Base-by-base conservation (phyloP, 495 filamentous ascomycete genomes). In the Parathielavia appendiculata region DNA sequence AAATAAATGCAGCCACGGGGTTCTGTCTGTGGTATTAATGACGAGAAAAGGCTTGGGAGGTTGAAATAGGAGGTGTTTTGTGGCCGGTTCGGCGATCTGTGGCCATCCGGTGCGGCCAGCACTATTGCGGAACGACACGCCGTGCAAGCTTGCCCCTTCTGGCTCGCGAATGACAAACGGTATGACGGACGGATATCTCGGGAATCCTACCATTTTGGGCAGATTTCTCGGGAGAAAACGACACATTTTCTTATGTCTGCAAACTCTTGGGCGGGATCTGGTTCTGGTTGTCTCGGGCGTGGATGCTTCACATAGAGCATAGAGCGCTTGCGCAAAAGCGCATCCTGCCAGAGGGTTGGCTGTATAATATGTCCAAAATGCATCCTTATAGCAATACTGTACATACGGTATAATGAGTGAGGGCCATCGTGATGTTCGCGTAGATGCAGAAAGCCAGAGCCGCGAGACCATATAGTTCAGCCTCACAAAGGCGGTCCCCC, bases 1-100 rank as follows among this genome's bases (percentile, higher is more conserved):
- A 78, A 78, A 68, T 79, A 78, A 76, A 34, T 51, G 48, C 17
- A 17, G n/a, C 47, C 13, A 54, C 7, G 7, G 14, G 9, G 10
- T 38, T 30, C n/a, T 35, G 23, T 26, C 5, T 8, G 32, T 16
- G 36, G 36, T 40, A 8, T 26, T 23, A 30, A 39, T 26, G 45
- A 26, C 8, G 41, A 20, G 13, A 19, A 35, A 23, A 44, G 43
- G 38, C 26, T 20, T 32, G 1, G 34, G 51, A 35, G 17, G 41
- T 2, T 57, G n/a, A 34, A 55, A 22, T 39, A 39, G 46, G 13
- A 43, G 43, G 44, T 26, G 54, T 47, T 38, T 16, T 12, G 54
- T 22, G 34, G 10, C 13, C 2, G 20, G 26, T 30, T 11, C 7
- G 36, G 12, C 17, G 40, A 14, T 20, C 6, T 11, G 39, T 22